phyloP scores from a whole-genome alignment of 164 flowering plant genomes.

The Berberis vulgaris region DNA sequence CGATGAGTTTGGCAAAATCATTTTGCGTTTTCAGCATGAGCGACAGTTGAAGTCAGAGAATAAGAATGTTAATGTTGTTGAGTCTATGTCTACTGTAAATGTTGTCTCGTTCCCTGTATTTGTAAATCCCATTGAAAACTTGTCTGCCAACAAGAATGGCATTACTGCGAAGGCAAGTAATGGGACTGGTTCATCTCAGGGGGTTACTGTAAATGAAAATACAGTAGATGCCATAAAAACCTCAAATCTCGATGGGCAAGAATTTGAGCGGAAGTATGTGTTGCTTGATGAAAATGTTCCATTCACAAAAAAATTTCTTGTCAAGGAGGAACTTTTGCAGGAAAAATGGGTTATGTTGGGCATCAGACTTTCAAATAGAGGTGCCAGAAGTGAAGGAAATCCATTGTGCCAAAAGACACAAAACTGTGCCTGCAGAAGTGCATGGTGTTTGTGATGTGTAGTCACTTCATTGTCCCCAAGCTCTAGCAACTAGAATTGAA shows the following conservation, averaged over 20 bases:
- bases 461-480: conserved; percentile 25
- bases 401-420: conserved; percentile 24
- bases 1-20: too few relatives aligned
- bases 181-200: conserved; percentile 14
- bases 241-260: conserved; percentile 25
- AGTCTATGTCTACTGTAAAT: conserved; percentile 9
- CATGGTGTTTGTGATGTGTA: conserved; percentile 7
- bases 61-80: conserved; percentile 20
- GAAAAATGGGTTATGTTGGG: conserved; percentile 93
- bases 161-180: conserved; percentile 11
- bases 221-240: conserved; percentile 11
- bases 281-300: conserved; percentile 49
- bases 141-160: conserved; percentile 11
- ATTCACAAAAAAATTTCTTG: conserved; percentile 49
- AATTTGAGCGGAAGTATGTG: conserved; percentile 30
- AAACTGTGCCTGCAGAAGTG: conserved; percentile 15
- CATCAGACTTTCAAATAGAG: conserved; percentile 39
- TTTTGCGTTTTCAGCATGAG: too few relatives aligned
- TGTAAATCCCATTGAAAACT: conserved; percentile 3
- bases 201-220: conserved; percentile 9
- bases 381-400: conserved; percentile 15
- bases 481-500: conserved; percentile 69
- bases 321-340: conserved; percentile 82
- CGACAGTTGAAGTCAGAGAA: conserved; percentile 1
- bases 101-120: conserved; percentile 8